Evolutionary conservation across 148 eudicot genomes (phyloP).

Genomic region (Bassia scoparia): DNA sequence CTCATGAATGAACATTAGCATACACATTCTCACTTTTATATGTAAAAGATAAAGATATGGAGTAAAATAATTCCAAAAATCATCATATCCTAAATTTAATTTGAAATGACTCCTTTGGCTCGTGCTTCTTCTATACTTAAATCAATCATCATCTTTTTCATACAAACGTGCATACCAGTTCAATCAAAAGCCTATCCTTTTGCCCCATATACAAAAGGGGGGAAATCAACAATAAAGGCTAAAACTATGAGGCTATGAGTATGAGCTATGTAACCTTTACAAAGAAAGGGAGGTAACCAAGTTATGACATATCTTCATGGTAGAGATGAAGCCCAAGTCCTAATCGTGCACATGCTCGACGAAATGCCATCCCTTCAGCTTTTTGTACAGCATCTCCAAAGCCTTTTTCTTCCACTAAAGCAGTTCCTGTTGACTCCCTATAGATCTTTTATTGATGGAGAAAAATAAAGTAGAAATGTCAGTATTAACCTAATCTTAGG

Average conservation of each 20-base stretch:
- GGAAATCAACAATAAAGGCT: background rate
- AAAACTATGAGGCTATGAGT: too few relatives aligned
- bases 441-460: constrained; percentile 42
- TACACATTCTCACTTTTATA: too few relatives aligned
- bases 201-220: background rate
- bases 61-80: too few relatives aligned
- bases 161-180: background rate
- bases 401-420: constrained; percentile 44
- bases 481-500: constrained; percentile 1
- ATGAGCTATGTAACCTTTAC: background rate
- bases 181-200: background rate
- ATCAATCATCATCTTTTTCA: background rate
- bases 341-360: constrained; percentile 96
- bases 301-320: constrained; percentile 72
- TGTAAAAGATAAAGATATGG: too few relatives aligned
- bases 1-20: too few relatives aligned
- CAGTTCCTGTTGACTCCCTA: constrained; percentile 88
- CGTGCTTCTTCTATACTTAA: background rate
- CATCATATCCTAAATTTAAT: too few relatives aligned
- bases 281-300: background rate
- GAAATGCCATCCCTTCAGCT: constrained; percentile 99
- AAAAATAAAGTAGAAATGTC: constrained; percentile 4
- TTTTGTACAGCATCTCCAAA: constrained; percentile 85
- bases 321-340: constrained; percentile 94
- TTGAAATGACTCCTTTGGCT: background rate